Percentiles rank a stretch among this genome's conserved stretches.
Evolutionary conservation across 83 land plant species (phyloP).

Genomic region (Diphasiastrum complanatum): DNA sequence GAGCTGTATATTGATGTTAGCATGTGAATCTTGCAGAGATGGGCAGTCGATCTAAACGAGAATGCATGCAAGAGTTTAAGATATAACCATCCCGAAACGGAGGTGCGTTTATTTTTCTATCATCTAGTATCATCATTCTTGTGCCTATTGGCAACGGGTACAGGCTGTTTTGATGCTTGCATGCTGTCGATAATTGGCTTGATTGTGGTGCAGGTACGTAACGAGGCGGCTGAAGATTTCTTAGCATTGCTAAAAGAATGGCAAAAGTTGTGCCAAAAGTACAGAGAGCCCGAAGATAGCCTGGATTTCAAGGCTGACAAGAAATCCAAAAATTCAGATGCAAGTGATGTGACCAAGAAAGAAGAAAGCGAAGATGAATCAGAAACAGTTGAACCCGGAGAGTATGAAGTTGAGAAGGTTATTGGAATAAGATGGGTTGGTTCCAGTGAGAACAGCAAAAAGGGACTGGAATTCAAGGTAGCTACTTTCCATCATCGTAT

Average conservation of each 20-base stretch:
- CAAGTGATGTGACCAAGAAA: background rate
- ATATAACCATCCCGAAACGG: constrained; percentile 87
- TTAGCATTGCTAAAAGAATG: constrained; percentile 65
- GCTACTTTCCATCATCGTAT: background rate
- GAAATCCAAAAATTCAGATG: constrained; percentile 6
- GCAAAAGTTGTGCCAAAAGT: constrained; percentile 59
- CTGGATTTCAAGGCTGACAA: constrained; percentile 5
- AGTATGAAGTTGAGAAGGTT: constrained; percentile 66
- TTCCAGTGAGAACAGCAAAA: constrained; percentile 18
- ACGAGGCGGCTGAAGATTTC: constrained; percentile 86
- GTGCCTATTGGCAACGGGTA: no score
- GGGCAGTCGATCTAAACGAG: constrained; percentile 81
- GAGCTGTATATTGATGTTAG: no score
- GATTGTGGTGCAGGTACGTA: constrained; percentile 51
- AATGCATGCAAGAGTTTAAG: constrained; percentile 68
- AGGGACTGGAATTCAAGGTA: constrained; percentile 28
- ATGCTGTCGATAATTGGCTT: background rate
- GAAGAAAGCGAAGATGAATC: constrained; percentile 16
- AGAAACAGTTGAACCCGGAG: constrained; percentile 36
- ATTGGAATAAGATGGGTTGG: constrained; percentile 69
- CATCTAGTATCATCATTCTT: background rate
- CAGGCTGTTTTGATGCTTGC: background rate
- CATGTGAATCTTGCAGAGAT: constrained; percentile 40
- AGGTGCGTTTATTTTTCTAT: constrained; percentile 28
- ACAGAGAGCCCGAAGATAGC: constrained; percentile 6